These are phyloP conservation scores for Spathaspora boniae DNA, from an alignment of 805 yeast genomes.

Conservation along the genomic window DNA sequence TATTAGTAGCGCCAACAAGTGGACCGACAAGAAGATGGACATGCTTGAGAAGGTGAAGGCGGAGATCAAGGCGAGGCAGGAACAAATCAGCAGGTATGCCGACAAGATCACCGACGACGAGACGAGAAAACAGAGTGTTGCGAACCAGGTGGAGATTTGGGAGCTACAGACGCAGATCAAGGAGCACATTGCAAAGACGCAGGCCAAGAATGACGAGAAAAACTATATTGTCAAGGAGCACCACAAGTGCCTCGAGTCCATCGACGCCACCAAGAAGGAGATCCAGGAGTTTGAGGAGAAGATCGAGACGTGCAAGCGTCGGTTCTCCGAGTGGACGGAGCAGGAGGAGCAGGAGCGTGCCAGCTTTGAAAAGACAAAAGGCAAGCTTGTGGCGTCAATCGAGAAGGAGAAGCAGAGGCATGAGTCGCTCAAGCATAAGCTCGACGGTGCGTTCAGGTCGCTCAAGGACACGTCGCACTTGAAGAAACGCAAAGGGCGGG, in stretches of 20 bases:
- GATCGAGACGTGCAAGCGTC: constrained; percentile 14
- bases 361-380: constrained; percentile 21
- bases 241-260: constrained; percentile 48
- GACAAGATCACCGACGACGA: constrained; percentile 16
- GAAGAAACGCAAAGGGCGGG: constrained; percentile 41
- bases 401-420: constrained; percentile 21
- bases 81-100: constrained; percentile 24
- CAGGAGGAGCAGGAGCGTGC: constrained; percentile 22
- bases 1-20: constrained; percentile 30
- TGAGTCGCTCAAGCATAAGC: constrained; percentile 21
- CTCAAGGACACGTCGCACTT: constrained; percentile 39
- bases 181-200: constrained; percentile 40
- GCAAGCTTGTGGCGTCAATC: constrained; percentile 17
- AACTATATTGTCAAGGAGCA: constrained; percentile 63
- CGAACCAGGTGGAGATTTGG: constrained; percentile 40
- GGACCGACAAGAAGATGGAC: constrained; percentile 25
- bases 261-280: constrained; percentile 39
- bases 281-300: constrained; percentile 20
- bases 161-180: constrained; percentile 45
- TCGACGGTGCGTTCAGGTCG: constrained; percentile 32
- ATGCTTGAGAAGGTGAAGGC: constrained; percentile 24
- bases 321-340: constrained; percentile 18
- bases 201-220: constrained; percentile 53
- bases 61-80: constrained; percentile 23
- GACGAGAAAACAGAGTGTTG: constrained; percentile 19